These are phyloP conservation scores for Chalara sp. DNA, from an alignment of 2,329 filamentous ascomycete species.

Conservation along the genomic window DNA sequence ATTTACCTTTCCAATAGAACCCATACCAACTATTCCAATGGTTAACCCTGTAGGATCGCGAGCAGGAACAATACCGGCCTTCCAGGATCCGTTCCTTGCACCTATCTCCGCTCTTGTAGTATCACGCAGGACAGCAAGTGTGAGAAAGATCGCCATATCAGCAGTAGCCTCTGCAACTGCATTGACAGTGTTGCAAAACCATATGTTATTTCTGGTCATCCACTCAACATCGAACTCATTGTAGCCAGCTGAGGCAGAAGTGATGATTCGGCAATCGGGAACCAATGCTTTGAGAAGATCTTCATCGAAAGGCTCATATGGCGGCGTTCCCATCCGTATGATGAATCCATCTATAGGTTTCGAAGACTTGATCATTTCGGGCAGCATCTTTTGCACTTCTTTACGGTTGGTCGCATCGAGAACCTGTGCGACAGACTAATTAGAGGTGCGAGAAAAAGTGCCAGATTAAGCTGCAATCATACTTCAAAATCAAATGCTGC, in stretches of 20 bases:
- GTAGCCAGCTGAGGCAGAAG: slow-evolving; percentile 40
- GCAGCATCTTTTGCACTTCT: background rate
- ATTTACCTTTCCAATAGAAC: slow-evolving; percentile 56
- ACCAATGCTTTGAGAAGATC: slow-evolving; percentile 29
- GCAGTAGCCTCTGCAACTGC: slow-evolving; percentile 47
- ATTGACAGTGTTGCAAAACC: slow-evolving; percentile 47
- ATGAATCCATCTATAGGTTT: background rate
- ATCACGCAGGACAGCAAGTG: slow-evolving; percentile 40
- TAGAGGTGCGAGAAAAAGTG: background rate
- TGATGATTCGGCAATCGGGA: slow-evolving; percentile 38
- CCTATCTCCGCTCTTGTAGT: slow-evolving; percentile 31
- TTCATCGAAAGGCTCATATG: slow-evolving; percentile 1
- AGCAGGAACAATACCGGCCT: slow-evolving; percentile 27
- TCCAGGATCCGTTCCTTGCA: slow-evolving; percentile 33
- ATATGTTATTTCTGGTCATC: slow-evolving; percentile 36
- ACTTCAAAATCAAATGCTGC: background rate
- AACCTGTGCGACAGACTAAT: background rate
- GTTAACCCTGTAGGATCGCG: slow-evolving; percentile 31
- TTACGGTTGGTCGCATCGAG: background rate
- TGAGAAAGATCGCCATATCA: slow-evolving; percentile 43
- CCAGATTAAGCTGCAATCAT: background rate
- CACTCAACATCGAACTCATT: slow-evolving; percentile 40
- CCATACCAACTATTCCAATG: slow-evolving; percentile 72
- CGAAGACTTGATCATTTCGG: background rate
- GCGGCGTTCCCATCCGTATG: background rate